phyloP scores from a whole-genome alignment of 768 basidiomycete genomes.

The Multifurca ochricompacta region DNA sequence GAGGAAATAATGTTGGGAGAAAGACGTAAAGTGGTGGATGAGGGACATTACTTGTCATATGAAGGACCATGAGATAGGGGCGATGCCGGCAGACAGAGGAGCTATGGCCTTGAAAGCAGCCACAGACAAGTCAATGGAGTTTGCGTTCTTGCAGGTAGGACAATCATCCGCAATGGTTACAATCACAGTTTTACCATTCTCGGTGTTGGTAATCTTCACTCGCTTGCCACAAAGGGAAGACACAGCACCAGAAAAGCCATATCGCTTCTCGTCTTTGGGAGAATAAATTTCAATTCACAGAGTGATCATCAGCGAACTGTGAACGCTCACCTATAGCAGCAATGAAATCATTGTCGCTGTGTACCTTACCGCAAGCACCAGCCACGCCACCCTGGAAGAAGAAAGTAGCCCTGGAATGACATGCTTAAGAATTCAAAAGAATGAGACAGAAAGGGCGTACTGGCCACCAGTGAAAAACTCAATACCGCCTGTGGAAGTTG shows the following conservation, averaged over 20 bases:
- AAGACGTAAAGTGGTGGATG: neutral
- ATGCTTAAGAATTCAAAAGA: neutral
- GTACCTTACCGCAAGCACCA: slow-evolving; percentile 68
- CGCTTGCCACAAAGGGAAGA: slow-evolving; percentile 59
- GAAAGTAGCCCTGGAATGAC: slow-evolving; percentile 34
- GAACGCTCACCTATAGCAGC: slow-evolving; percentile 50
- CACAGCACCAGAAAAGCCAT: slow-evolving; percentile 37
- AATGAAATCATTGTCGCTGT: slow-evolving; percentile 50
- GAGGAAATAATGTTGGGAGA: slow-evolving; percentile 13
- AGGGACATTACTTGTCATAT: neutral
- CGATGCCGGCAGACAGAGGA: slow-evolving; percentile 39
- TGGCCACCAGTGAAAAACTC: slow-evolving; percentile 1
- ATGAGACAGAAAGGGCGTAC: neutral
- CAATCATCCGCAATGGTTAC: slow-evolving; percentile 74
- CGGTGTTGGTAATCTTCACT: slow-evolving; percentile 56
- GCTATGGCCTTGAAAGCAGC: slow-evolving; percentile 60
- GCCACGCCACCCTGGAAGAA: slow-evolving; percentile 46
- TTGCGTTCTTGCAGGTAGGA: slow-evolving; percentile 45
- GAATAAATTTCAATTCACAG: neutral
- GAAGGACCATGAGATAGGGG: slow-evolving; percentile 42
- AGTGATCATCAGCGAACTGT: neutral
- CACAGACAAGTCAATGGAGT: slow-evolving; percentile 70
- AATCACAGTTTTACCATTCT: slow-evolving; percentile 48
- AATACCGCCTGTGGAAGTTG: neutral
- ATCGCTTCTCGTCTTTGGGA: slow-evolving; percentile 40